phyloP scores from a whole-genome alignment of 352 stramenopile species.

The Phytophthora constricta region DNA sequence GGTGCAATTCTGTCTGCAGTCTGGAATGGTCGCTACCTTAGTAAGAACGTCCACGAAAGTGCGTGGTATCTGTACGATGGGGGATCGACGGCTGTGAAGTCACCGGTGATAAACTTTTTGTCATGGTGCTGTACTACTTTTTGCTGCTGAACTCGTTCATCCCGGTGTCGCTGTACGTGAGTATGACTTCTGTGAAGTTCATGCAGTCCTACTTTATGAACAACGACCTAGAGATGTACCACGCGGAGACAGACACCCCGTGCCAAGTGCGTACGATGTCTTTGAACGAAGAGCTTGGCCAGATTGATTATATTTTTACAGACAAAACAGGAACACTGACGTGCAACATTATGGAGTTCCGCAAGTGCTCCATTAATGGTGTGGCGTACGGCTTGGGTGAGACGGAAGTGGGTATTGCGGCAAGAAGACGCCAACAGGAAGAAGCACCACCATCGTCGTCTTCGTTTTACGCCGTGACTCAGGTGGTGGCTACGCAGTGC shows the following conservation, averaged over 20 bases:
- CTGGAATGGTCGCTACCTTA: slow-evolving; percentile 76
- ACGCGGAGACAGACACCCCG: slow-evolving; percentile 93
- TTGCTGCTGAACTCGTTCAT: slow-evolving; percentile 95
- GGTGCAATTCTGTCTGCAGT: slow-evolving; percentile 66
- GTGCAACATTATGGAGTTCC: slow-evolving; percentile 98
- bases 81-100: slow-evolving; percentile 50
- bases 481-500: slow-evolving; percentile 27
- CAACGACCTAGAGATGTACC: slow-evolving; percentile 93
- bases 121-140: slow-evolving; percentile 95
- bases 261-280: slow-evolving; percentile 93
- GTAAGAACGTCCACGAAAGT: slow-evolving; percentile 26
- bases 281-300: slow-evolving; percentile 93
- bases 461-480: slow-evolving; percentile 45
- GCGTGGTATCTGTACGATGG: slow-evolving; percentile 83
- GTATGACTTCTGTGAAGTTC: slow-evolving; percentile 94
- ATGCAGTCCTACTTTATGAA: slow-evolving; percentile 93
- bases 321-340: slow-evolving; percentile 97
- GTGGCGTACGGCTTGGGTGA: slow-evolving; percentile 92
- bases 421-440: slow-evolving; percentile 64
- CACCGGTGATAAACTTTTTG: slow-evolving; percentile 83
- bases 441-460: slow-evolving; percentile 37
- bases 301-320: slow-evolving; percentile 94
- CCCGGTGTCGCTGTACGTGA: slow-evolving; percentile 95
- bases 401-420: slow-evolving; percentile 84
- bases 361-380: slow-evolving; percentile 95